Percentiles rank a stretch among this genome's conserved stretches.
Conservation (phyloP, 495 filamentous ascomycete genomes). For the Ascodesmis nigricans region DNA sequence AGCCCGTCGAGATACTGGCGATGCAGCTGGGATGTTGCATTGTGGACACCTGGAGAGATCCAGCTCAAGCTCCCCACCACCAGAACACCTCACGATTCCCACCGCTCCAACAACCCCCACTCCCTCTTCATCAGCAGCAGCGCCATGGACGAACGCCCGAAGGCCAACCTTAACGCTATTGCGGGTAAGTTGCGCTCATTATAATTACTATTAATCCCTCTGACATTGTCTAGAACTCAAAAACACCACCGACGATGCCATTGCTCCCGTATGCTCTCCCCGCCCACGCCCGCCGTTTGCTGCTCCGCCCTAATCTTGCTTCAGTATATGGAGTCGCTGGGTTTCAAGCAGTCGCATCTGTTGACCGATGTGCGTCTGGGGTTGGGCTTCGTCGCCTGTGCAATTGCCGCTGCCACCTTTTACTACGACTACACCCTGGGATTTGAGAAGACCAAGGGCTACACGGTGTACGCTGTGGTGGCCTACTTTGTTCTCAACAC, state of each 20-base stretch:
- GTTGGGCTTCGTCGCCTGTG: constrained; percentile 64
- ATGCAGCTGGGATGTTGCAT: too few relatives aligned
- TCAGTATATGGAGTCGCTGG: constrained; percentile 67
- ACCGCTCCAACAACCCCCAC: too few relatives aligned
- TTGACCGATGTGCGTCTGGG: constrained; percentile 62
- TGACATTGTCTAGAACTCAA: constrained; percentile 92
- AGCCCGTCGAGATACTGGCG: too few relatives aligned
- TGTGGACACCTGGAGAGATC: too few relatives aligned
- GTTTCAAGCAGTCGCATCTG: constrained; percentile 58
- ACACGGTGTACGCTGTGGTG: constrained; percentile 53
- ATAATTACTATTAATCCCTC: too few relatives aligned
- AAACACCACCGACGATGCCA: constrained; percentile 83
- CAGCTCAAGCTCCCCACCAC: too few relatives aligned
- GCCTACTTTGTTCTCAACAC: constrained; percentile 64
- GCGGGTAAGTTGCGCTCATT: too few relatives aligned
- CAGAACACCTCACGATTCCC: too few relatives aligned
- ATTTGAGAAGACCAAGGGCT: constrained; percentile 58
- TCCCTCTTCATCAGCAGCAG: too few relatives aligned
- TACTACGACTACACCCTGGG: constrained; percentile 75
- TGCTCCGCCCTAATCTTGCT: background rate
- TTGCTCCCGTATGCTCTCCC: constrained; percentile 25
- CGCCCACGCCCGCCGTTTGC: too few relatives aligned
- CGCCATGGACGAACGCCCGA: too few relatives aligned
- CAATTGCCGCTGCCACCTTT: constrained; percentile 60
- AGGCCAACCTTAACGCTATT: too few relatives aligned